Conservation (phyloP, 805 yeast species). For the Wickerhamomyces hampshirensis region DNA sequence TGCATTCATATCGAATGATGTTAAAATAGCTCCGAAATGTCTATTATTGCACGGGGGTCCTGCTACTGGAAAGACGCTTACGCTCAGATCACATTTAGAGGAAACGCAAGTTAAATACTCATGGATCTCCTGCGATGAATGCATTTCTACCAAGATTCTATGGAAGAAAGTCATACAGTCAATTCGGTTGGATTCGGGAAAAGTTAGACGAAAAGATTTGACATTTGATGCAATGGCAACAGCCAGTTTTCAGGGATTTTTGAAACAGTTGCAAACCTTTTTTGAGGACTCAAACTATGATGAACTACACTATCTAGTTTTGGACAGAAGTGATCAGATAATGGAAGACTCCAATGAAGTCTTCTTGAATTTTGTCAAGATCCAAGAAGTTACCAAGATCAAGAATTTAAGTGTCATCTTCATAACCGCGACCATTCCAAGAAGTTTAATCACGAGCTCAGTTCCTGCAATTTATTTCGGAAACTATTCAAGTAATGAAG, state of each 20-base stretch:
- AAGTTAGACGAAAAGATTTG: conserved; percentile 2
- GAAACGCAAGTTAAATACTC: conserved; percentile 9
- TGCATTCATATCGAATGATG: conserved; percentile 12
- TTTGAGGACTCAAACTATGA: conserved; percentile 5
- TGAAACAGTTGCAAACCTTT: conserved; percentile 14
- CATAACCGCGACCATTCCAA: conserved; percentile 15
- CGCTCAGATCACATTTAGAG: conserved; percentile 10
- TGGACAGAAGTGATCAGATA: conserved; percentile 23
- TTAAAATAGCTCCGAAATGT: conserved; percentile 5
- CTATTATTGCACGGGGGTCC: conserved; percentile 17
- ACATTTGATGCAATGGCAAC: conserved; percentile 11
- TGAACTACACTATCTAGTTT: conserved; percentile 19
- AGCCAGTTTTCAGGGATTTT: conserved; percentile 19
- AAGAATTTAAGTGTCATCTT: conserved; percentile 19
- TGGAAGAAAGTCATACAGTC: conserved; percentile 16
- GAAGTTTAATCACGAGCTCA: conserved; percentile 15
- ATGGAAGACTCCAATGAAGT: conserved; percentile 20
- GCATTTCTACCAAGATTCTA: conserved; percentile 21
- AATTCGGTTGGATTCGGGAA: conserved; percentile 12
- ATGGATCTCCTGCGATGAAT: conserved; percentile 23
- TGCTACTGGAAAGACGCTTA: conserved; percentile 21
- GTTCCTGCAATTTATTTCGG: conserved; percentile 17
- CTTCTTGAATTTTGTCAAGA: conserved; percentile 13
- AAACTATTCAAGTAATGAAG: conserved; percentile 14
- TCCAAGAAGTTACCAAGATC: conserved; percentile 16